Percentiles rank a stretch among this genome's conserved stretches.
These are phyloP conservation scores for Craspedostauros australis DNA, from an alignment of 108 stramenopile species.

Conservation along the genomic window DNA sequence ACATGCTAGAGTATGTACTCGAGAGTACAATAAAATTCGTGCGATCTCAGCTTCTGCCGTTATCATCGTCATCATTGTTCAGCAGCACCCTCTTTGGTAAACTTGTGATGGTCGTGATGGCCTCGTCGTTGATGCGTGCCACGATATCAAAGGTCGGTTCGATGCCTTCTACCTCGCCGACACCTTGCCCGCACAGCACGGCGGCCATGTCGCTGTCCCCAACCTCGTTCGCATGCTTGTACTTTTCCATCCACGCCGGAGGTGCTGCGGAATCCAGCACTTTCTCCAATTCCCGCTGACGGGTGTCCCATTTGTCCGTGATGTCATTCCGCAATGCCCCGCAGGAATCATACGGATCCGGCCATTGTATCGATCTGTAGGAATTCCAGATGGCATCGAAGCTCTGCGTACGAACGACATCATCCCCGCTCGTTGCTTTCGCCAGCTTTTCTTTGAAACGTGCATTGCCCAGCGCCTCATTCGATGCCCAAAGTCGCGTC, in stretches of 20 bases:
- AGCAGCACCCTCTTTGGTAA: too few species aligned
- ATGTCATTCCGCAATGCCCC: conserved; percentile 56
- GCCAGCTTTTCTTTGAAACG: conserved; percentile 38
- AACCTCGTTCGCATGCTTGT: conserved; percentile 15
- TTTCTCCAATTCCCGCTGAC: conserved; percentile 18
- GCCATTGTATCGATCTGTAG: conserved; percentile 40
- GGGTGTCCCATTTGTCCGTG: conserved; percentile 56
- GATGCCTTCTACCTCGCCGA: conserved; percentile 49
- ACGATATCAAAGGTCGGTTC: conserved; percentile 57
- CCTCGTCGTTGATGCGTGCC: conserved; percentile 38
- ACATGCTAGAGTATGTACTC: too few species aligned
- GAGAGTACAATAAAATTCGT: too few species aligned
- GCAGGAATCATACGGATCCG: conserved; percentile 56
- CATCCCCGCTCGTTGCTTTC: conserved; percentile 44
- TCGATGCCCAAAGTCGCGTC: conserved; percentile 66
- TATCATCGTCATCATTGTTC: too few species aligned
- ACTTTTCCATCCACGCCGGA: conserved; percentile 14
- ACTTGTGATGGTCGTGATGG: conserved; percentile 18
- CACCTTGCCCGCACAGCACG: conserved; percentile 59
- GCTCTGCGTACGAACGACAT: conserved; percentile 51
- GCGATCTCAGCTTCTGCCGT: too few species aligned
- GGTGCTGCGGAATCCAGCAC: conserved; percentile 5
- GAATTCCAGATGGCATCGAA: conserved; percentile 65
- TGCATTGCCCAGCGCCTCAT: conserved; percentile 40
- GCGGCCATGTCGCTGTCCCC: conserved; percentile 18